Base-by-base conservation (phyloP, 106 monocot genomes). In the Acanthochlamys bracteata region DNA sequence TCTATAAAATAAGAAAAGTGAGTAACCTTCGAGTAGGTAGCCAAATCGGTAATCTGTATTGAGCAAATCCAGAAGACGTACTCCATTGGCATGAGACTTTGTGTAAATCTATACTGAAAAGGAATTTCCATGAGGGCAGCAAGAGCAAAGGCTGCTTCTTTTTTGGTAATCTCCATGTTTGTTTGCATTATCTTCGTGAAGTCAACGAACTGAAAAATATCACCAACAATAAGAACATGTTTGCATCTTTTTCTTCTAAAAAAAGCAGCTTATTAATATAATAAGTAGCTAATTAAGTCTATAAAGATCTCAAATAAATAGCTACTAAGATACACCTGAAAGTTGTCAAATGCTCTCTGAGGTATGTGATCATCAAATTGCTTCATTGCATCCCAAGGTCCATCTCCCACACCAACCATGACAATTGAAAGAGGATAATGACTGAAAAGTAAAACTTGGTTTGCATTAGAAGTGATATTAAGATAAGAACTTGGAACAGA, bases 351-450 rank as follows among this genome's bases (percentile, higher is more conserved):
- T 74, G 75, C 68, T 17, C 95, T 75, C 19, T 69, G 71, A 69
- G 95, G 95, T 67, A 96, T 91, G 51, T 73, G 80, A 66, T 96
- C 95, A 78, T 96, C 95, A 79, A 96, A 96, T 41, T 80, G 70
- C n/a, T 77, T 77, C 95, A 96, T 96, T 25, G 82, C 72, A 68
- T 96, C 84, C 95, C 95, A 96, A 51, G 95, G 95, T 60, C 95
- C 95, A 75, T 96, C 95, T 40, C 90, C 95, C n/a, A 96, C 82
- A 66, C 95, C 95, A 72, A 96, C 80, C 95, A 96, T 96, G 49
- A 96, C 78, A 39, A 96, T 91, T 64, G 95, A 96, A 64, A 96
- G 90, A 61, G 95, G 95, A 79, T 75, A 96, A 61, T 78, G 45
- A 71, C 95, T 91, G 90, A 67, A 83, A 16, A 21, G 70, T 63